phyloP scores from a whole-genome alignment of 371 early-diverging fungal genomes.

The Syncephalastrum racemosum region DNA sequence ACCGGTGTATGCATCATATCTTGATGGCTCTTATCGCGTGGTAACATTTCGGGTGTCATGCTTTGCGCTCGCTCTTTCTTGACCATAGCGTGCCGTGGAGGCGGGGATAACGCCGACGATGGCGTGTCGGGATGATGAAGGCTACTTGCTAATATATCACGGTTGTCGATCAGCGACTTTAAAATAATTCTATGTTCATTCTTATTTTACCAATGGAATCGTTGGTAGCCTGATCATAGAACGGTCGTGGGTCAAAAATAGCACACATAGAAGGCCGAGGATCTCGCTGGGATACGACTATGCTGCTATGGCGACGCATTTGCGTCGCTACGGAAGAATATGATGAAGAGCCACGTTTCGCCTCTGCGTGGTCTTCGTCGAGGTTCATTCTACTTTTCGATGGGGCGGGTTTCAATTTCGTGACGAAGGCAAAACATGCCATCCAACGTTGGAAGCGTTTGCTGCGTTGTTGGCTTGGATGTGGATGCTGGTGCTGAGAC shows the following conservation, averaged over 20 bases:
- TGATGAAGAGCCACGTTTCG: constrained; percentile 7
- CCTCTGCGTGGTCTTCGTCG: not conserved
- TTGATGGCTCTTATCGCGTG: constrained; percentile 4
- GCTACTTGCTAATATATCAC: constrained; percentile 3
- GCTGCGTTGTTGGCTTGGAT: not conserved
- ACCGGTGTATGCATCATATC: no score
- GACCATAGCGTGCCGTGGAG: constrained; percentile 20
- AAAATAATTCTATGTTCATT: not conserved
- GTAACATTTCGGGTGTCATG: constrained; percentile 7
- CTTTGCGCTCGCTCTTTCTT: constrained; percentile 15
- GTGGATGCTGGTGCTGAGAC: not conserved
- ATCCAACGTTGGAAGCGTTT: constrained; percentile 20
- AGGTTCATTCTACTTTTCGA: no score
- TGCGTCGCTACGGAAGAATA: constrained; percentile 4
- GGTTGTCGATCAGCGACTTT: no score
- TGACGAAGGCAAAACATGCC: constrained; percentile 21
- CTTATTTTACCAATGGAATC: constrained; percentile 11
- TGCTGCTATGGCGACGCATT: constrained; percentile 9
- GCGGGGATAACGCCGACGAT: constrained; percentile 23
- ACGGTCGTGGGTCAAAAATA: not conserved
- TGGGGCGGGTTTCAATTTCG: constrained; percentile 14
- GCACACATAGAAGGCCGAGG: not conserved
- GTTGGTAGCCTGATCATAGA: constrained; percentile 2
- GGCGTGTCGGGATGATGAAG: constrained; percentile 7
- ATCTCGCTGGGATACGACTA: constrained; percentile 3